Conservation (phyloP, 257 asterid species). For the Salvia rosmarinus region DNA sequence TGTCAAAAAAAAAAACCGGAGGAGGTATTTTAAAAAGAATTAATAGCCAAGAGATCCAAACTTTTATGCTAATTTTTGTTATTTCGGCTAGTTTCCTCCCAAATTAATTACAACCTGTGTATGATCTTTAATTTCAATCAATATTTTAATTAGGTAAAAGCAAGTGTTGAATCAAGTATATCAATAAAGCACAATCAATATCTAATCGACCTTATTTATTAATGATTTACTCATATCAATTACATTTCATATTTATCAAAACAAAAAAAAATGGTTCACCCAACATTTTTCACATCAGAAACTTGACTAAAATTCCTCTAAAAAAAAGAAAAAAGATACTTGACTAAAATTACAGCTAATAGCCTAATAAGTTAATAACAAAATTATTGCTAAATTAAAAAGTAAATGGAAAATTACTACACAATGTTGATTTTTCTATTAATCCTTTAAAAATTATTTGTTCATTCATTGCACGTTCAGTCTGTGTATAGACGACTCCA, state of each 20-base stretch:
- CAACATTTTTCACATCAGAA: not conserved
- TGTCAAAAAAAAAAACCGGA: too few species aligned
- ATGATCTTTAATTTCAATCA: too few species aligned
- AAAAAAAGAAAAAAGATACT: too few species aligned
- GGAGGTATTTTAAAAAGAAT: too few species aligned
- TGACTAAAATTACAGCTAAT: not conserved
- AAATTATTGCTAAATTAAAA: not conserved
- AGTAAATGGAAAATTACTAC: not conserved
- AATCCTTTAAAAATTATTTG: not conserved
- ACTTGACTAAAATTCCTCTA: not conserved
- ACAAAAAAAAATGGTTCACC: not conserved
- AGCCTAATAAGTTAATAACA: not conserved
- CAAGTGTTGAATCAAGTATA: not conserved
- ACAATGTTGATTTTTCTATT: not conserved
- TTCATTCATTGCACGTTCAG: constrained; percentile 1
- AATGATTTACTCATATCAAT: not conserved
- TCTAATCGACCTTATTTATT: constrained; percentile 5
- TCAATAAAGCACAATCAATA: constrained; percentile 2
- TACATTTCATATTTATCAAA: not conserved
- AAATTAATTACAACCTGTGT: too few species aligned
- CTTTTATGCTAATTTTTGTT: too few species aligned
- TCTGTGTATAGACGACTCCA: not conserved
- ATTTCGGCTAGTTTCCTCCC: too few species aligned
- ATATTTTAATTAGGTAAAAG: not conserved
- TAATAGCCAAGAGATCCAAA: too few species aligned